Evolutionary conservation across 2,329 filamentous ascomycete species (phyloP), one percentile per base, ranked within the genome.

Genomic region (Cercospora sp.): DNA sequence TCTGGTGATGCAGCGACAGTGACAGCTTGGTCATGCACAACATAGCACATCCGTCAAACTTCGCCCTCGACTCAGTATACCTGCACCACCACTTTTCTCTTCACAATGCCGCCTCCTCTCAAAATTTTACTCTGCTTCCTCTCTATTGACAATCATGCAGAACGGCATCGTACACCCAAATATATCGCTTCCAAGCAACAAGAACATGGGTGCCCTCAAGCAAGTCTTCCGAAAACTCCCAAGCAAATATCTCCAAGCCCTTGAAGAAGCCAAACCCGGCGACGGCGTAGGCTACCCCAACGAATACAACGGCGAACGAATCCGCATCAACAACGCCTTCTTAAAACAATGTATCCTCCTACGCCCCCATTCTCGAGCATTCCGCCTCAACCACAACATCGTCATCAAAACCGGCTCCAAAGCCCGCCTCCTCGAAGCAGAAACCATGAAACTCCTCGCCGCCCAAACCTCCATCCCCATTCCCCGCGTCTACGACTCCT

Each of bases 401-500:
- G 59, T 67, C 48, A 39, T 64, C 53, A 67, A 67, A 20, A 59
- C 48, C 2, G 65, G 60, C 26, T 51, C 53, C 23, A 23, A 23
- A 28, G 23, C 39, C 23, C 60, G 65, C n/a, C 28, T 67, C 16
- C 33, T 62, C 4, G 66, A 68, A 58, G 63, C 59, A 12, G 63
- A 45, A 18, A 58, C 58, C 18, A 62, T 68, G 66, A 33, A 59
- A 18, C 18, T 65, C 13, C 28, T 65, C 5, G 42, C 62, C 1
- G 58, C 60, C 20, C 28, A 57, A 26, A 68, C 66, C 18, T 62
- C 62, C n/a, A 55, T 68, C 20, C 66, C 66, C 18, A 51, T 68
- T 7, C 66, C 66, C 10, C 64, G 36, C 36, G 63, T 68, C 23
- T 31, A 61, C 63, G 58, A 68, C 39, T 57, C 62, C 33, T 65